Base-by-base conservation (phyloP, 345 rosid species). In the Euphorbia pulcherrima region DNA sequence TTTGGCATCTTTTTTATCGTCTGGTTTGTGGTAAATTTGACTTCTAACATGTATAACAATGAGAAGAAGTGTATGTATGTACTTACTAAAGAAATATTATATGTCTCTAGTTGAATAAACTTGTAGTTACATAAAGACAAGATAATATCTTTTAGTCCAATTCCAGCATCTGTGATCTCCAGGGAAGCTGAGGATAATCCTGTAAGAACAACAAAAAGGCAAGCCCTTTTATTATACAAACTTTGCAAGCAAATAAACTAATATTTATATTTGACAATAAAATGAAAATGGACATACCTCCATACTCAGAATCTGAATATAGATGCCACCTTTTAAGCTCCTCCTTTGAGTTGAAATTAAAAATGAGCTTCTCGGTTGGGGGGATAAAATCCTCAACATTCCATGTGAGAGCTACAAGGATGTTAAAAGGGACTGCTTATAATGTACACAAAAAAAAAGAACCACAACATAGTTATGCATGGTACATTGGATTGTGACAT, bases 221-320 rank as follows among this genome's bases (percentile, higher is more conserved):
- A 23, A 37, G 23, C 18, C 35, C 14, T 26, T 26, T 8, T 6
- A 63, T 5, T 6, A 52, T 41, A 11, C n/a, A 44, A 35, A 26
- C 55, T 18, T 47, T 46, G 39, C 2, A 18, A 17, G 18, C 37
- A 16, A 39, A 44, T 44, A 11, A 62, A 44, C n/a, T 33, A 33
- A 14, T 9, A 13, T 29, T 29, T 29, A 47, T 28, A 57, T 47
- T 30, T 63, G 37, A 30, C 8, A 58, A 2, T 46, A 21, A 65
- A n/a, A 52, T 66, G 39, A 20, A 27, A n/a, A 39, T 8, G 21
- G 50, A 65, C 44, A 41, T 84, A 93, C 98, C 97, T 81, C 97
- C 98, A 74, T 78, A 93, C 74, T 90, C 94, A 60, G 97, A 85
- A 80, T 90, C 98, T 2, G 98, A 90, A 80, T 87, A 90, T 2